Evolutionary conservation across 2,329 filamentous ascomycete genomes (phyloP), one percentile per base, ranked within the genome.

Genomic region (Trichophyton benhamiae): DNA sequence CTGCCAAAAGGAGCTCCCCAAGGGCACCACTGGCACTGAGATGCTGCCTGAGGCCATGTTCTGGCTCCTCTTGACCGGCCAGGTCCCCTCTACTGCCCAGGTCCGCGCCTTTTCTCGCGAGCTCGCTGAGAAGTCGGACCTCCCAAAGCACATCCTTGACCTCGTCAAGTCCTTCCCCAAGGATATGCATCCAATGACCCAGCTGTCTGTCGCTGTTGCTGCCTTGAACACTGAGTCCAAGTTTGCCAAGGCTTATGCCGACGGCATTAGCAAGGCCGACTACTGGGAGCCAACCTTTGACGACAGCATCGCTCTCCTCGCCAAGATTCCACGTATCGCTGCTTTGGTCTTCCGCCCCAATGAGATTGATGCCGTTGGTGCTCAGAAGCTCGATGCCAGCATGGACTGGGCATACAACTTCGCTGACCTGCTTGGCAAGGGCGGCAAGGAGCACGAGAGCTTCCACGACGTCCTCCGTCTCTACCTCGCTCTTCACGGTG

Each of bases 401-500:
- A 89, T 96, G 77, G 94, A 99, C 77, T 99, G 94, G 94, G 87
- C 91, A 0, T 95, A 96, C 82, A 99, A 99, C 82, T 99, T 96
- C 71, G 94, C 94, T 53, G 89, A 91, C 22, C 90, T 96, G 87
- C 82, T 96, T 62, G 91, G 91, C 69, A 95, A 91, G 78, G 83
- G 85, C 53, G 89, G 89, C 65, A 86, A 87, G 76, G 82, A 92
- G 75, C 86, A 95, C 67, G 89, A 91, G 77, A 88, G 89, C 74
- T 96, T 99, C 82, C 92, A 97, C 74, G 94, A 99, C 71, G 82
- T 99, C 20, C 83, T 99, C 65, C 85, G 94, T 68, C 80, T 99
- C 36, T 99, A 99, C 77, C 85, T 99, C 25, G 92, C 94, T 58
- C 87, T 99, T 3, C 94, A 99, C 76, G 94, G 94, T 65, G 94